phyloP scores from a whole-genome alignment of 768 basidiomycete genomes.

The Kwoniella sp. region DNA sequence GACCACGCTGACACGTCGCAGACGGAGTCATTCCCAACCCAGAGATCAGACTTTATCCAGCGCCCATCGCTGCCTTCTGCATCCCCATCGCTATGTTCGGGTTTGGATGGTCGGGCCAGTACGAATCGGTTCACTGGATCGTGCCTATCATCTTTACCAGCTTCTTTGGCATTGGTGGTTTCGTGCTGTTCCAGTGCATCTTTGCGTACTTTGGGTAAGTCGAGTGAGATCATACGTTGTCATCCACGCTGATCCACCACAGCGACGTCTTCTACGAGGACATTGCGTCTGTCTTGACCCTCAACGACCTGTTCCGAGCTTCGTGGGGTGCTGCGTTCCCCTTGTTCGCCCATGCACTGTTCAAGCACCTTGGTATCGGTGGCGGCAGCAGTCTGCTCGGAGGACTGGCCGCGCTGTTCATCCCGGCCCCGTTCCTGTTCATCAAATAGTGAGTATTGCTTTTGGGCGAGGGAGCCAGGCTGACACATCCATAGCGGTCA shows the following conservation, averaged over 20 bases:
- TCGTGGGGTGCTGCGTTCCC: slow-evolving; percentile 21
- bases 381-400: slow-evolving; percentile 16
- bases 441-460: slow-evolving; percentile 21
- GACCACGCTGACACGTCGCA: background rate
- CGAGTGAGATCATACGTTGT: background rate
- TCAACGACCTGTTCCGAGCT: slow-evolving; percentile 18
- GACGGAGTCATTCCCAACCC: slow-evolving; percentile 19
- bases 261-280: slow-evolving; percentile 14
- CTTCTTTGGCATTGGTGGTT: slow-evolving; percentile 17
- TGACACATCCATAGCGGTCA: slow-evolving; percentile 3
- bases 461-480: background rate
- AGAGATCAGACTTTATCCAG: slow-evolving; percentile 8
- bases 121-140: slow-evolving; percentile 16
- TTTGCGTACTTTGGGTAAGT: slow-evolving; percentile 18
- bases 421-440: slow-evolving; percentile 24
- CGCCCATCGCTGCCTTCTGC: slow-evolving; percentile 14
- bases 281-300: slow-evolving; percentile 13
- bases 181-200: slow-evolving; percentile 9
- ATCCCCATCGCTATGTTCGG: slow-evolving; percentile 20
- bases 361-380: slow-evolving; percentile 14
- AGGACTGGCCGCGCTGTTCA: slow-evolving; percentile 10
- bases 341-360: slow-evolving; percentile 14
- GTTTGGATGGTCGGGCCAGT: slow-evolving; percentile 16
- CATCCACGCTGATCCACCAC: too few species aligned
- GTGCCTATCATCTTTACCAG: slow-evolving; percentile 11